These are phyloP conservation scores for Epichloe aotearoae DNA, from an alignment of 2,329 filamentous ascomycete genomes.

Conservation along the genomic window DNA sequence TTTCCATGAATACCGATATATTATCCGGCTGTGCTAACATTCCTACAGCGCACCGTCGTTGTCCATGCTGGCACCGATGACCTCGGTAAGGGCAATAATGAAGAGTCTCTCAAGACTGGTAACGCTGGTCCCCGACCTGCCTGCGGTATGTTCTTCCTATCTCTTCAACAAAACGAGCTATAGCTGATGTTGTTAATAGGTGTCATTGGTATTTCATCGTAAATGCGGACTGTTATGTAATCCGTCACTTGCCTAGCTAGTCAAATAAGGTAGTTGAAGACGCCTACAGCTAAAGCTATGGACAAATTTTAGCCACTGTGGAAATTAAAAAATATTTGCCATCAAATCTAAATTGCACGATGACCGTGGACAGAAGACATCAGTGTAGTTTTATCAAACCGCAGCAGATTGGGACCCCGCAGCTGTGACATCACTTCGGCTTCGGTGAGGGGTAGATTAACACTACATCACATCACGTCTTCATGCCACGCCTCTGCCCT, in stretches of 20 bases:
- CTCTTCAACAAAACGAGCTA: not conserved
- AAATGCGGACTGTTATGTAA: slow-evolving; percentile 20
- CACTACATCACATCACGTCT: not conserved
- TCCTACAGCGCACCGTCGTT: slow-evolving; percentile 71
- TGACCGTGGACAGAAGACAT: not conserved
- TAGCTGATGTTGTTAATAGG: slow-evolving; percentile 29
- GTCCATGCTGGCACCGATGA: slow-evolving; percentile 93
- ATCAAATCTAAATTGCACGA: not conserved
- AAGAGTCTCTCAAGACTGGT: slow-evolving; percentile 96
- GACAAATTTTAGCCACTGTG: not conserved
- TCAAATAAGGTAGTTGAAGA: too few relatives aligned
- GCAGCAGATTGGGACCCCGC: not conserved
- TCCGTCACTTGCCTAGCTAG: not conserved
- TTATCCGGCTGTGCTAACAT: slow-evolving; percentile 1
- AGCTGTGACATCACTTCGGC: not conserved
- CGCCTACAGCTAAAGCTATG: too few relatives aligned
- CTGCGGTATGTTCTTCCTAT: slow-evolving; percentile 54
- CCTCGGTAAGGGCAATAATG: slow-evolving; percentile 80
- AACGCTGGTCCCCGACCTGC: slow-evolving; percentile 89
- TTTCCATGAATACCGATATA: not conserved
- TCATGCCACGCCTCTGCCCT: not conserved
- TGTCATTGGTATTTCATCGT: slow-evolving; percentile 80
- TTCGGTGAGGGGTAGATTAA: not conserved
- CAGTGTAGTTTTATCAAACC: not conserved
- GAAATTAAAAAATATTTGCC: not conserved